phyloP scores from a whole-genome alignment of 768 basidiomycete species.

The Krasilnikovozyma curviuscula region DNA sequence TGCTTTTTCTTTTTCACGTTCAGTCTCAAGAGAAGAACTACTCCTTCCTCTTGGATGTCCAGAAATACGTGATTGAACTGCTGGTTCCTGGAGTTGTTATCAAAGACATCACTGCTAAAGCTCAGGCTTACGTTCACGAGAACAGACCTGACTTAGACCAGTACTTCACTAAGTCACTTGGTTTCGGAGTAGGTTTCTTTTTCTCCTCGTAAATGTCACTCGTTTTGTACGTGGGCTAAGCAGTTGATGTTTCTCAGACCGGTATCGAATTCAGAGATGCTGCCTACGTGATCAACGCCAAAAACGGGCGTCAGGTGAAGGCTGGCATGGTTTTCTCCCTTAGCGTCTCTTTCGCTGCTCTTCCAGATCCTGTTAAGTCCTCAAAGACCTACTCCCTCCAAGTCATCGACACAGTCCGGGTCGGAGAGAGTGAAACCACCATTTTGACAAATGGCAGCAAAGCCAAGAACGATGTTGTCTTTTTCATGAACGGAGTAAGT shows the following conservation, averaged over 20 bases:
- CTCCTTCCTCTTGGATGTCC: slow-evolving; percentile 52
- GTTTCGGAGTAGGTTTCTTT: slow-evolving; percentile 51
- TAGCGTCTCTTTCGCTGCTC: slow-evolving; percentile 62
- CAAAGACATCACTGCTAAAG: slow-evolving; percentile 65
- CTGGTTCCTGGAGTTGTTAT: slow-evolving; percentile 60
- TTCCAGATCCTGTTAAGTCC: slow-evolving; percentile 37
- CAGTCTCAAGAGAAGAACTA: slow-evolving; percentile 88
- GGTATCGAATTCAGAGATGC: slow-evolving; percentile 91
- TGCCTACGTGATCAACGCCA: slow-evolving; percentile 57
- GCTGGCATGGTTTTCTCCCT: slow-evolving; percentile 73
- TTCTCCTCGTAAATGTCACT: neutral
- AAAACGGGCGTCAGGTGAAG: slow-evolving; percentile 51
- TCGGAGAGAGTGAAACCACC: slow-evolving; percentile 37
- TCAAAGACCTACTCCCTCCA: slow-evolving; percentile 58
- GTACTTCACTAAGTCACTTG: slow-evolving; percentile 69
- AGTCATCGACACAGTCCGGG: slow-evolving; percentile 68
- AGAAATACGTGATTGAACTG: slow-evolving; percentile 49
- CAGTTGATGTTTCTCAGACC: slow-evolving; percentile 37
- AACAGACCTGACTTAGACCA: slow-evolving; percentile 69
- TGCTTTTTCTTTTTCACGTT: neutral
- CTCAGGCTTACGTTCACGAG: slow-evolving; percentile 46
- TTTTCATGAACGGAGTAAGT: slow-evolving; percentile 35
- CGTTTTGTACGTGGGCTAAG: neutral
- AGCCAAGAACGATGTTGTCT: slow-evolving; percentile 65
- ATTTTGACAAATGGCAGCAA: slow-evolving; percentile 71